phyloP scores from a whole-genome alignment of 2,329 filamentous ascomycete species.

The Calycina herbarum region DNA sequence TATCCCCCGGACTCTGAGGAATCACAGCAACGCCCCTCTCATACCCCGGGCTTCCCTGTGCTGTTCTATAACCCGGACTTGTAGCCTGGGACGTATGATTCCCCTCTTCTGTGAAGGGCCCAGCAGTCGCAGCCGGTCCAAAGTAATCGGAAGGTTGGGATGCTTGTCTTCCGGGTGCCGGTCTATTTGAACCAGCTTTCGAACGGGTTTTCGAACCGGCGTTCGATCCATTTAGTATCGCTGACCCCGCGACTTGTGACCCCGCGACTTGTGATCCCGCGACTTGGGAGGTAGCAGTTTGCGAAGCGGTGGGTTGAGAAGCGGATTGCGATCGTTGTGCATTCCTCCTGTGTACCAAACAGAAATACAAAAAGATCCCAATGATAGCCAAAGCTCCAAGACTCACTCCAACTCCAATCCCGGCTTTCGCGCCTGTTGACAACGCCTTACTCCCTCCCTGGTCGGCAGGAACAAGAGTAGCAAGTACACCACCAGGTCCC shows the following conservation, averaged over 20 bases:
- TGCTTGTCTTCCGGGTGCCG: background rate
- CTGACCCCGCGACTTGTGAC: too few species aligned
- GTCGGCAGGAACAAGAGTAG: slow-evolving; percentile 31
- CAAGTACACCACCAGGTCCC: slow-evolving; percentile 36
- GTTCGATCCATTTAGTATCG: background rate
- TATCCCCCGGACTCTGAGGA: slow-evolving; percentile 51
- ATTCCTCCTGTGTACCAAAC: slow-evolving; percentile 42
- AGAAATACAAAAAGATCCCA: slow-evolving; percentile 49
- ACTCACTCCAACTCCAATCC: slow-evolving; percentile 55
- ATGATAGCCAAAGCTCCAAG: slow-evolving; percentile 46
- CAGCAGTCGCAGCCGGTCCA: slow-evolving; percentile 42
- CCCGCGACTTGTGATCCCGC: background rate
- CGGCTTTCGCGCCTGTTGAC: slow-evolving; percentile 53
- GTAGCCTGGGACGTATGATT: background rate
- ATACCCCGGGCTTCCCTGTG: slow-evolving; percentile 37
- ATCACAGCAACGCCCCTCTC: slow-evolving; percentile 44
- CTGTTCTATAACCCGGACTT: slow-evolving; percentile 20
- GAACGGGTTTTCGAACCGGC: slow-evolving; percentile 16
- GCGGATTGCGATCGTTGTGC: slow-evolving; percentile 13
- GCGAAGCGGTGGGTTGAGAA: slow-evolving; percentile 18
- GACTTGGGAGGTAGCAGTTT: slow-evolving; percentile 23
- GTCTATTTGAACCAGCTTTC: background rate
- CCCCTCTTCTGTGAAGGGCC: slow-evolving; percentile 42
- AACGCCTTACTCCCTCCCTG: slow-evolving; percentile 33
- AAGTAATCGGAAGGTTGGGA: slow-evolving; percentile 33